These are phyloP conservation scores for Thermochaetoides thermophila DNA, from an alignment of 495 filamentous ascomycete genomes.

Conservation along the genomic window DNA sequence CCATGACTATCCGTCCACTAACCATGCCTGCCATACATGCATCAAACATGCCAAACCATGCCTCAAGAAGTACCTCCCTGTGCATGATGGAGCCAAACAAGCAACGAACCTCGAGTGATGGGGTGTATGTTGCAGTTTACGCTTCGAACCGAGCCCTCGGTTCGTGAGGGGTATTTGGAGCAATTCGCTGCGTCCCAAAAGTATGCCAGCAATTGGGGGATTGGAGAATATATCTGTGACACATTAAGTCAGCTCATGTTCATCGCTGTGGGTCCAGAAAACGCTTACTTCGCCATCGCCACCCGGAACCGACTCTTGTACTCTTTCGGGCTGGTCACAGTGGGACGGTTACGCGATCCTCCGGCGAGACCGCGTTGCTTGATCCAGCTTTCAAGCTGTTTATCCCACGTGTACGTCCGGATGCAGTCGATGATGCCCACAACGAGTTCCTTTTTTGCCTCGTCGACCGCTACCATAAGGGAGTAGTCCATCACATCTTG, in stretches of 20 bases:
- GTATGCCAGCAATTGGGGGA: constrained; percentile 36
- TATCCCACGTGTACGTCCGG: constrained; percentile 98
- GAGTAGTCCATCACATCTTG: constrained; percentile 99
- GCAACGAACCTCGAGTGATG: too few species aligned
- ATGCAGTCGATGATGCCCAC: constrained; percentile 99
- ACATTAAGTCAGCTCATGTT: not conserved
- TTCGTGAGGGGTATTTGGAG: constrained; percentile 7
- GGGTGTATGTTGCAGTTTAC: too few species aligned
- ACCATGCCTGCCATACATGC: too few species aligned
- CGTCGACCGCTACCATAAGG: constrained; percentile 95
- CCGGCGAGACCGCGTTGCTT: constrained; percentile 84
- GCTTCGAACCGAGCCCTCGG: constrained; percentile 20
- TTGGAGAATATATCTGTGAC: constrained; percentile 32
- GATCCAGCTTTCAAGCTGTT: constrained; percentile 97
- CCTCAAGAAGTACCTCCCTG: too few species aligned
- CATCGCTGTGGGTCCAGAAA: constrained; percentile 33
- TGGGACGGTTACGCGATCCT: constrained; percentile 76
- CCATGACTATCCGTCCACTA: too few species aligned
- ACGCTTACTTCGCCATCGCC: constrained; percentile 86
- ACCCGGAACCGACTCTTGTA: constrained; percentile 93
- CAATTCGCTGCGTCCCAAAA: constrained; percentile 16
- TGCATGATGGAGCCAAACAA: too few species aligned
- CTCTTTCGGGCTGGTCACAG: constrained; percentile 92
- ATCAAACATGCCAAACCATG: too few species aligned
- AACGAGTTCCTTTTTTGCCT: constrained; percentile 72